These are phyloP conservation scores for Bremia lactucae DNA, from an alignment of 352 stramenopile species.

Conservation along the genomic window DNA sequence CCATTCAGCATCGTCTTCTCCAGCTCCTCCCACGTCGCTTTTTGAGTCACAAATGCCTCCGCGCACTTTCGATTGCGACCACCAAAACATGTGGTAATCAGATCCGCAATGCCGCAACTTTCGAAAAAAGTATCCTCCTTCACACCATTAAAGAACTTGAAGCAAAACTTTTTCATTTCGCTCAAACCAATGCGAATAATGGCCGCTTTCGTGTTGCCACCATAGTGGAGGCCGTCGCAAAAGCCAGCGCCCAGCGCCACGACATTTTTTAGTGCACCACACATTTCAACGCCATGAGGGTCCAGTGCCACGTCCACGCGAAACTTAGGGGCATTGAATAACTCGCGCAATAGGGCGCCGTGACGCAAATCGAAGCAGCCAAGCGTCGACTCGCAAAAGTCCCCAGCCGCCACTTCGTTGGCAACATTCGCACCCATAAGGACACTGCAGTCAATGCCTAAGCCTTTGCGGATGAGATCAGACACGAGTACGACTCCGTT, in stretches of 20 bases:
- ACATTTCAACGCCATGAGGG: constrained; percentile 91
- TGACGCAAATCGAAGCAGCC: constrained; percentile 73
- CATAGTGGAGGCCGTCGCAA: constrained; percentile 90
- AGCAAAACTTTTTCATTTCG: constrained; percentile 93
- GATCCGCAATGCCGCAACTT: constrained; percentile 93
- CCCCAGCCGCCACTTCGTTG: constrained; percentile 89
- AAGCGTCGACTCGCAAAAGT: constrained; percentile 96
- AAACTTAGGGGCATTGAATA: constrained; percentile 85
- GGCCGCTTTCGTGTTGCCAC: constrained; percentile 96
- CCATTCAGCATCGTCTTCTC: constrained; percentile 92
- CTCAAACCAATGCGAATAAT: constrained; percentile 90
- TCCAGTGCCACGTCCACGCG: constrained; percentile 90
- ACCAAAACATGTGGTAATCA: constrained; percentile 98
- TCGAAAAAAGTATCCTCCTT: constrained; percentile 93
- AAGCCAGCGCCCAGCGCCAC: constrained; percentile 95
- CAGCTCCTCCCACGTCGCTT: constrained; percentile 84
- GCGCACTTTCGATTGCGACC: constrained; percentile 95
- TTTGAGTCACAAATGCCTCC: constrained; percentile 85
- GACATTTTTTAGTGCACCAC: constrained; percentile 96
- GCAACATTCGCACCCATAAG: constrained; percentile 97
- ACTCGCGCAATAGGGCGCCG: constrained; percentile 49
- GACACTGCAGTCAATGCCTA: constrained; percentile 85
- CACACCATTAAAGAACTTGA: constrained; percentile 90
- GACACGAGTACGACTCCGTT: constrained; percentile 80
- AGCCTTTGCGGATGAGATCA: constrained; percentile 78